phyloP scores from a whole-genome alignment of 176 grass and related monocot species.

The Aegilops bicornis region DNA sequence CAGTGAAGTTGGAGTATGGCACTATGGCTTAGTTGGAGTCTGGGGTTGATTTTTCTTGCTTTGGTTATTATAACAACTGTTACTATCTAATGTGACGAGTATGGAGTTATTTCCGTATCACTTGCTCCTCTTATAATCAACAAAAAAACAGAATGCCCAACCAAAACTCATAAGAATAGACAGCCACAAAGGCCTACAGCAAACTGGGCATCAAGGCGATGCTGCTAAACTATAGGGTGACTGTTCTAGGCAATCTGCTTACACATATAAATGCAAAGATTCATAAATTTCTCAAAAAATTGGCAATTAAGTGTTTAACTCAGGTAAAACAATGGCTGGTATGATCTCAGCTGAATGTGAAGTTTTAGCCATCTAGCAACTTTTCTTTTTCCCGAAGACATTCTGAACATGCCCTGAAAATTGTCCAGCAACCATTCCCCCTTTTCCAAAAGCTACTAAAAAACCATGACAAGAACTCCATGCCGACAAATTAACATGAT shows the following conservation, averaged over 20 bases:
- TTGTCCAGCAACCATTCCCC: neutral
- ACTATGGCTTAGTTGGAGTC: neutral
- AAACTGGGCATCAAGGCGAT: neutral
- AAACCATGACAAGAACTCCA: slow-evolving; percentile 29
- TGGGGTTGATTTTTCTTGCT: neutral
- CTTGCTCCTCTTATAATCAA: neutral
- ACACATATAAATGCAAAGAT: neutral
- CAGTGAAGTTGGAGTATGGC: neutral
- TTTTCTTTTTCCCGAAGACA: neutral
- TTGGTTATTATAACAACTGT: neutral
- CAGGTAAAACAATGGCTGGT: neutral
- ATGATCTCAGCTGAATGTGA: neutral
- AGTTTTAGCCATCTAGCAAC: neutral
- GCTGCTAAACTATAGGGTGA: neutral
- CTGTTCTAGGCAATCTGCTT: neutral
- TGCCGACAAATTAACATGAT: slow-evolving; percentile 40
- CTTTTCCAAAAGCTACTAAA: slow-evolving; percentile 27
- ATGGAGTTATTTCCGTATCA: neutral
- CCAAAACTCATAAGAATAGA: neutral
- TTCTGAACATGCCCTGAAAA: neutral
- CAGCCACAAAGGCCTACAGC: neutral
- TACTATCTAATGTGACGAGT: neutral
- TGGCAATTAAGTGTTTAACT: neutral
- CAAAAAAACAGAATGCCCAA: neutral
- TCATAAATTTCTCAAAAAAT: neutral